Conservation (phyloP, 2,329 filamentous ascomycete genomes). For the Trichoderma cornu-damae region DNA sequence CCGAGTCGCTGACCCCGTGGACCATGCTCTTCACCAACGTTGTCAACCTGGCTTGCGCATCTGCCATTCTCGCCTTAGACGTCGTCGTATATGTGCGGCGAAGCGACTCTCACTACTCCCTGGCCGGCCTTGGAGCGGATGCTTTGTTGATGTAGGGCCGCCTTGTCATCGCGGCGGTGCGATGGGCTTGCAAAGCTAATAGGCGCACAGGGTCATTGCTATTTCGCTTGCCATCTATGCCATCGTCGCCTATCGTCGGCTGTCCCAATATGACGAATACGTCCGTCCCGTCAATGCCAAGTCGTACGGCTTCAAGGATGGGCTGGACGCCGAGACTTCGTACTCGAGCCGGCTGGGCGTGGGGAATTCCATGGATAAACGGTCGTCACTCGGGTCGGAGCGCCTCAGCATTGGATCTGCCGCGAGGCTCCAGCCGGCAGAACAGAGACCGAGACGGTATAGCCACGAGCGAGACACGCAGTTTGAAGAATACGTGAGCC, state of each 20-base stretch:
- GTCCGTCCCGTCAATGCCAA: slow-evolving; percentile 46
- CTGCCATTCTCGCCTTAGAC: slow-evolving; percentile 47
- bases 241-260: slow-evolving; percentile 42
- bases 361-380: slow-evolving; percentile 28
- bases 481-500: slow-evolving; percentile 43
- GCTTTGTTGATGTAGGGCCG: slow-evolving; percentile 44
- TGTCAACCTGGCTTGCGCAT: slow-evolving; percentile 45
- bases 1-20: slow-evolving; percentile 50
- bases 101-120: slow-evolving; percentile 44
- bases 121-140: slow-evolving; percentile 46
- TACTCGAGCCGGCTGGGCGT: slow-evolving; percentile 24
- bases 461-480: slow-evolving; percentile 44
- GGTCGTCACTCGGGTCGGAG: slow-evolving; percentile 26
- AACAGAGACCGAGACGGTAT: slow-evolving; percentile 33
- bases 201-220: slow-evolving; percentile 37
- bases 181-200: background rate
- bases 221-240: slow-evolving; percentile 44
- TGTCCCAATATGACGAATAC: slow-evolving; percentile 47
- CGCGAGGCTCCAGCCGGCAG: slow-evolving; percentile 20
- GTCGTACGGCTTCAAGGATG: slow-evolving; percentile 42
- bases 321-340: slow-evolving; percentile 26
- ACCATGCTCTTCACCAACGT: slow-evolving; percentile 49
- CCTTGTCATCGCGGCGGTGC: background rate
- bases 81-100: slow-evolving; percentile 45
- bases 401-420: slow-evolving; percentile 29